These are phyloP conservation scores for Ophiocordyceps camponoti-floridani DNA, from an alignment of 2,329 filamentous ascomycete species.

Conservation along the genomic window DNA sequence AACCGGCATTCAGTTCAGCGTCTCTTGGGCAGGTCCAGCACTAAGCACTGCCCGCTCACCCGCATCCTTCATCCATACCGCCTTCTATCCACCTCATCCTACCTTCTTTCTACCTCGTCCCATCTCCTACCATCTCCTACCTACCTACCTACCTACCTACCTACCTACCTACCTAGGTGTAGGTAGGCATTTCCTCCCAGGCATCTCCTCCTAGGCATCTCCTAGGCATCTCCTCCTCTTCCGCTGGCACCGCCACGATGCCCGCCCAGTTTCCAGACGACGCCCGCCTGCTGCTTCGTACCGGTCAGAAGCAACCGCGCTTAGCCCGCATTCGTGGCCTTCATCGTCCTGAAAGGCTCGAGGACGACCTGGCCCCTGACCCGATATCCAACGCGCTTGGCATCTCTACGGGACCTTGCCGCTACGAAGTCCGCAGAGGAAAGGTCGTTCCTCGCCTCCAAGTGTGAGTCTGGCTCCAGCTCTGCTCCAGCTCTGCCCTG, in stretches of 20 bases:
- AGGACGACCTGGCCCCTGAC: not conserved
- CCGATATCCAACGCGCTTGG: slow-evolving; percentile 7
- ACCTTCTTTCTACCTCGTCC: not conserved
- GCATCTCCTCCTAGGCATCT: too few species aligned
- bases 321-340: not conserved
- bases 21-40: too few species aligned
- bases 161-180: not conserved
- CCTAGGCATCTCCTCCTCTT: too few species aligned
- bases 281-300: not conserved
- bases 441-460: slow-evolving; percentile 13
- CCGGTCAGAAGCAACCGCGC: not conserved
- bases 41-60: not conserved
- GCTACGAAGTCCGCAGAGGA: slow-evolving; percentile 14
- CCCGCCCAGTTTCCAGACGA: not conserved
- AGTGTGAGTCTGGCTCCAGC: slow-evolving; percentile 10
- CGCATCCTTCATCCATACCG: not conserved
- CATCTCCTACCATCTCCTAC: not conserved
- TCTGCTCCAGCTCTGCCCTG: not conserved
- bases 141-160: too few species aligned
- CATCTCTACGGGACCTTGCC: slow-evolving; percentile 8
- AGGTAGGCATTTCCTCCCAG: too few species aligned
- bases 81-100: not conserved
- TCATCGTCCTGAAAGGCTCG: not conserved
- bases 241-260: not conserved
- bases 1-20: too few species aligned